Evolutionary conservation across 1,284 basidiomycete genomes (phyloP).

Genomic region (Ganoderma sinense): DNA sequence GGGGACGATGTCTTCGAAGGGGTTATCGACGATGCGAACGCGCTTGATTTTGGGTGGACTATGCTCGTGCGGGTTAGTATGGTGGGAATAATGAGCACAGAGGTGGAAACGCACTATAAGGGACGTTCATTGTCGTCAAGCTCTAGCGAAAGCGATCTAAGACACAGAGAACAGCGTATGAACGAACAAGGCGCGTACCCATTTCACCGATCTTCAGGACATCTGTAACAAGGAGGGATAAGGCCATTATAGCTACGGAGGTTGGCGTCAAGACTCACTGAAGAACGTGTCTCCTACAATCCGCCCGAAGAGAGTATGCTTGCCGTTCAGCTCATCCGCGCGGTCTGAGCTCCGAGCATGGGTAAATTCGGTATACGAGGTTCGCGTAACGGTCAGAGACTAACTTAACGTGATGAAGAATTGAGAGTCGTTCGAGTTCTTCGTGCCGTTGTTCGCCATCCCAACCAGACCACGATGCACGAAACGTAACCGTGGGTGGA

Average conservation of each 20-base stretch:
- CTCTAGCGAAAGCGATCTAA: constrained; percentile 57
- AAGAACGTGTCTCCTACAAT: constrained; percentile 86
- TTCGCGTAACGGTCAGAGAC: constrained; percentile 13
- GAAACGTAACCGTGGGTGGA: constrained; percentile 90
- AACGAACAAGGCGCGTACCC: constrained; percentile 52
- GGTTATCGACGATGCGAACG: constrained; percentile 89
- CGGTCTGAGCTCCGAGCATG: constrained; percentile 61
- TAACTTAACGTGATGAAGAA: constrained; percentile 91
- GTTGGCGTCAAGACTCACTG: constrained; percentile 60
- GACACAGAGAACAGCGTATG: constrained; percentile 4
- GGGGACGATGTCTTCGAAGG: constrained; percentile 93
- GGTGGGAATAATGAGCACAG: not conserved
- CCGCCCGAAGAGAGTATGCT: constrained; percentile 89
- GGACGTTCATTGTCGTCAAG: constrained; percentile 85
- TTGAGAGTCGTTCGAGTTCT: constrained; percentile 88
- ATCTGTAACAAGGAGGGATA: constrained; percentile 53
- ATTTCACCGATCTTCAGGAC: constrained; percentile 90
- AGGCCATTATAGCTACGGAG: not conserved
- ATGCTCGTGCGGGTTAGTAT: not conserved
- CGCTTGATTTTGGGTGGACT: constrained; percentile 91
- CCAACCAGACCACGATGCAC: constrained; percentile 89
- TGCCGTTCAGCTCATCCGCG: constrained; percentile 88
- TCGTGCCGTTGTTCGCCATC: constrained; percentile 91
- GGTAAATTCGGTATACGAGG: not conserved
- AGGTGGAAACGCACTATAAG: constrained; percentile 71